phyloP scores from a whole-genome alignment of 441 rosid species.

The Populus hybrid region DNA sequence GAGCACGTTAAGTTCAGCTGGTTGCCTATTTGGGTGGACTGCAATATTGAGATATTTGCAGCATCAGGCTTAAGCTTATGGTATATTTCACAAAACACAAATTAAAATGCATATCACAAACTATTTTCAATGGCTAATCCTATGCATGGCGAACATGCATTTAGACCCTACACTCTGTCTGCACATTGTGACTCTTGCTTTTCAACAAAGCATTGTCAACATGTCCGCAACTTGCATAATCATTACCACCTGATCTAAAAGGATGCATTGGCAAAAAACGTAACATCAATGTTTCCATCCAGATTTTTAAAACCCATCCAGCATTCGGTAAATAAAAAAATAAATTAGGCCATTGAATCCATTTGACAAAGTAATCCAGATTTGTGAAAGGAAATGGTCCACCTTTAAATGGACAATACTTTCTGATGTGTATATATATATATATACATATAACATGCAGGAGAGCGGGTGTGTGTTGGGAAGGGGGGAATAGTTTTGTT shows the following conservation, averaged over 20 bases:
- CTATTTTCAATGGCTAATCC: not conserved
- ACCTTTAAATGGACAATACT: not conserved
- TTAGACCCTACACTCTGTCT: not conserved
- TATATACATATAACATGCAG: not conserved
- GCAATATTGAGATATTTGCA: conserved; percentile 25
- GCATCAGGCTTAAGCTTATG: conserved; percentile 5
- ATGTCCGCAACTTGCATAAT: not conserved
- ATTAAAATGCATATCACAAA: not conserved
- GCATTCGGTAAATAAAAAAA: not conserved
- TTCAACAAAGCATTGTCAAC: not conserved
- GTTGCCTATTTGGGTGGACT: conserved; percentile 58
- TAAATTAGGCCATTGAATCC: not conserved
- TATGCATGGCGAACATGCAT: not conserved
- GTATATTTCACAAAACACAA: not conserved
- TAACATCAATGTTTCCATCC: not conserved
- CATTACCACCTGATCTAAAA: not conserved
- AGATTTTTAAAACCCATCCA: not conserved
- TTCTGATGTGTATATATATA: not conserved
- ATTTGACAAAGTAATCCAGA: not conserved
- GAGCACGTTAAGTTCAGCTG: conserved; percentile 72
- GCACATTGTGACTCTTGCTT: not conserved
- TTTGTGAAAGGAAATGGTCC: not conserved
- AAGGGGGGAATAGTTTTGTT: conserved; percentile 15
- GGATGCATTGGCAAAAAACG: too few relatives aligned
- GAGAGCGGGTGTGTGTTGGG: not conserved